These are phyloP conservation scores for Coniochaeta ligniaria DNA, from an alignment of 2,329 filamentous ascomycete genomes.

Conservation along the genomic window DNA sequence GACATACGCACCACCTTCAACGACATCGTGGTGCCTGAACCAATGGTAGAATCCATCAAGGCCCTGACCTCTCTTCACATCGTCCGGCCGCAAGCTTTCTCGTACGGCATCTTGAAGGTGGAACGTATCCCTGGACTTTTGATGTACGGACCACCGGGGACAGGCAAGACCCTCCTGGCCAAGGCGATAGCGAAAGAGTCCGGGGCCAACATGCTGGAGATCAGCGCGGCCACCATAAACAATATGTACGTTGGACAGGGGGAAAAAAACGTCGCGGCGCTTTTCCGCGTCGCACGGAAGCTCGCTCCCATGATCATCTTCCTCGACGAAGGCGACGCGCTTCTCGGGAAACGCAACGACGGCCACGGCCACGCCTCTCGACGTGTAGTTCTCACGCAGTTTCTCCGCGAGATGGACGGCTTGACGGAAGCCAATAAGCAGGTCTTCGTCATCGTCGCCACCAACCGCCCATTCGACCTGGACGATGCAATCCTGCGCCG, in stretches of 20 bases:
- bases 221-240: slow-evolving; percentile 85
- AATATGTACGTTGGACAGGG: slow-evolving; percentile 95
- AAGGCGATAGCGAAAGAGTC: slow-evolving; percentile 64
- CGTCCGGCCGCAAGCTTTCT: slow-evolving; percentile 86
- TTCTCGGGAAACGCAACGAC: slow-evolving; percentile 71
- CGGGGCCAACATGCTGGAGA: slow-evolving; percentile 71
- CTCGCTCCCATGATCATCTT: slow-evolving; percentile 90
- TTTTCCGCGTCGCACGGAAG: slow-evolving; percentile 88
- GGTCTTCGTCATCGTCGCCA: slow-evolving; percentile 97
- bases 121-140: slow-evolving; percentile 88
- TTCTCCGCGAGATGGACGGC: slow-evolving; percentile 94
- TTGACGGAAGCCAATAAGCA: slow-evolving; percentile 59
- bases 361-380: slow-evolving; percentile 62
- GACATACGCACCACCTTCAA: slow-evolving; percentile 82
- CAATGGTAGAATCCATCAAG: slow-evolving; percentile 77
- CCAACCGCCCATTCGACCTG: slow-evolving; percentile 89
- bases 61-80: slow-evolving; percentile 84
- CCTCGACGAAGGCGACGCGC: slow-evolving; percentile 92
- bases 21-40: slow-evolving; percentile 73
- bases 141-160: slow-evolving; percentile 82
- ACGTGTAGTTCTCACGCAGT: slow-evolving; percentile 92
- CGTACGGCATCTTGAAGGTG: slow-evolving; percentile 84
- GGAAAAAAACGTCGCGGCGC: slow-evolving; percentile 90
- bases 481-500: slow-evolving; percentile 81
- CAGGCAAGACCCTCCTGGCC: slow-evolving; percentile 63